A percentile compares a stretch with the other conserved stretches of the same genome.
phyloP scores from a whole-genome alignment of 257 asterid genomes.

The Solanum bulbocastanum region DNA sequence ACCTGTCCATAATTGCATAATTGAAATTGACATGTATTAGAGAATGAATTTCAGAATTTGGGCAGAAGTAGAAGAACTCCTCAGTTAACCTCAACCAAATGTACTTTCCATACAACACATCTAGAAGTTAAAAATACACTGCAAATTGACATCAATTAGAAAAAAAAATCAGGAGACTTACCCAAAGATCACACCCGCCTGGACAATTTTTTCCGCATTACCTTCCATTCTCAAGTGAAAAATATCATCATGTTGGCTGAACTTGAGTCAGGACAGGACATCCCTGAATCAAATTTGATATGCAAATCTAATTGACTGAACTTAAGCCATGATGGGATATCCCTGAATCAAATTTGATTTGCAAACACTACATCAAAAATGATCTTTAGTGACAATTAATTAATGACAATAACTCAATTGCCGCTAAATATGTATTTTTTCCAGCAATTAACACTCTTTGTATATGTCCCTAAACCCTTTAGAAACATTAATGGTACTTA shows the following conservation, averaged over 20 bases:
- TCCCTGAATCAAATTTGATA: too few relatives aligned
- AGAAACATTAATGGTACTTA: too few relatives aligned
- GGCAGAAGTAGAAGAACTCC: background rate
- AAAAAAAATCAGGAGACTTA: conserved; percentile 25
- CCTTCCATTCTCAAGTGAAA: conserved; percentile 48
- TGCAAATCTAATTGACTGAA: too few relatives aligned
- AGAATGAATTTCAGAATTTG: background rate
- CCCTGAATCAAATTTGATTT: too few relatives aligned
- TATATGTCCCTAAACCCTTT: too few relatives aligned
- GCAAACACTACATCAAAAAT: too few relatives aligned
- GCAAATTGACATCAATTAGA: background rate
- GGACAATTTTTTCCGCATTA: conserved; percentile 21
- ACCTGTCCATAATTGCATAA: conserved; percentile 65
- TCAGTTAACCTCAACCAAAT: background rate
- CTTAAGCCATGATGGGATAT: too few relatives aligned
- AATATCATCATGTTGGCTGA: conserved; percentile 32
- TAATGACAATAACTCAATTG: too few relatives aligned
- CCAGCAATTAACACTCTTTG: too few relatives aligned
- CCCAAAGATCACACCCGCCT: conserved; percentile 67
- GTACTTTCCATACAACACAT: background rate
- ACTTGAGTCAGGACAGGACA: too few relatives aligned
- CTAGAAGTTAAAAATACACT: background rate
- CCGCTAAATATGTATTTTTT: too few relatives aligned
- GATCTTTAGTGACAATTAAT: too few relatives aligned
- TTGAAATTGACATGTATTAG: conserved; percentile 2